Evolutionary conservation across 1,139 yeast genomes (phyloP), one percentile per base, ranked within the genome.

Genomic region (Yueomyces sp.): DNA sequence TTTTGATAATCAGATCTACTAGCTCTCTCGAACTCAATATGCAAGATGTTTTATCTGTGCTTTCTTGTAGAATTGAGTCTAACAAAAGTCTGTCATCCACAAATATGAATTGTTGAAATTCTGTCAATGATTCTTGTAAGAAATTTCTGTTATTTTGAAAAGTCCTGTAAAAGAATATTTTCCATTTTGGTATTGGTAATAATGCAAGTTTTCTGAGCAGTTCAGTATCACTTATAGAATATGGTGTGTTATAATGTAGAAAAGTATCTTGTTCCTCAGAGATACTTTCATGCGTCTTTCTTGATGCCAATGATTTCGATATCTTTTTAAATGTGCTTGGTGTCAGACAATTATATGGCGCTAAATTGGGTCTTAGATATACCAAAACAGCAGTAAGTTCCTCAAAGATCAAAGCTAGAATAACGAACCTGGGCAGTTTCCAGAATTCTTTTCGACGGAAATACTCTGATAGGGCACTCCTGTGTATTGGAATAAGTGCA

Each of bases 71-170:
- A 3, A 57, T 43, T 12, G 44, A 37, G 36, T 46, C 48, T 26
- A 59, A 34, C 25, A 56, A 43, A 4, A 55, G 32, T 57, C 62
- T 56, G 44, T 59, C 63, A 42, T 59, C 63, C 29, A 59, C 47
- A 28, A 52, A 46, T 19, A 53, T 36, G 38, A 55, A 56, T 41
- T 59, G 60, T 38, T 54, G 49, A 26, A 50, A 41, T 6, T 41
- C 41, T 28, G 44, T 43, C 27, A 57, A 37, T 2, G 46, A 36
- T 36, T 56, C 50, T 11, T 48, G 44, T 3, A 53, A 48, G 29
- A 46, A 44, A 4, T 40, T 37, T 36, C 46, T 49, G 31, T 51
- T 50, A 26, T 45, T 44, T 25, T 48, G 44, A 32, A 40, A 33
- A 12, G 47, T 42, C 42, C 50, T 7, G 32, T 30, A 55, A 2